Percentiles rank a stretch among this genome's conserved stretches.
These are phyloP conservation scores for barrel medic (Medicago truncatula) DNA, from an alignment of 306 rosid species.

Conservation along the genomic window DNA sequence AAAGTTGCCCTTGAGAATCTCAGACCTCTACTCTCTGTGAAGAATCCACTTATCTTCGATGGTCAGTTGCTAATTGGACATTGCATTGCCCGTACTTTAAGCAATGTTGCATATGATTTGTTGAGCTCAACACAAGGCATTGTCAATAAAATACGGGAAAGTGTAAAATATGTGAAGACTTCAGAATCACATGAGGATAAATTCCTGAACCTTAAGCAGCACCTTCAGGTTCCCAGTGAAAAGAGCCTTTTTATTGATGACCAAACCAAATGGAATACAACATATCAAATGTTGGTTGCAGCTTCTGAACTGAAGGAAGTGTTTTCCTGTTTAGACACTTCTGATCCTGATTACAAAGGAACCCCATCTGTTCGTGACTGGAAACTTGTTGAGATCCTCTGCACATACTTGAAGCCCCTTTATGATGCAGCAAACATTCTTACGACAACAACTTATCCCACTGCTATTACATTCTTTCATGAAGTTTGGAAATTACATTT, in stretches of 20 bases:
- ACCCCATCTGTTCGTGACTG: slow-evolving; percentile 84
- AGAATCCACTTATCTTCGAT: slow-evolving; percentile 78
- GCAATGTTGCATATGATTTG: slow-evolving; percentile 68
- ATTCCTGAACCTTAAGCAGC: slow-evolving; percentile 76
- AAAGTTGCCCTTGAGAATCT: slow-evolving; percentile 69
- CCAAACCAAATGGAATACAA: slow-evolving; percentile 79
- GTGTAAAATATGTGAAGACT: slow-evolving; percentile 86
- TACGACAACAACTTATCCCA: slow-evolving; percentile 60
- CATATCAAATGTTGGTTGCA: slow-evolving; percentile 81
- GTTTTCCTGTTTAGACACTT: slow-evolving; percentile 80
- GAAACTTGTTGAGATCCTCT: slow-evolving; percentile 77
- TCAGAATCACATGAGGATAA: slow-evolving; percentile 84
- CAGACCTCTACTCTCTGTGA: slow-evolving; percentile 73
- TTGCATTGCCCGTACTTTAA: slow-evolving; percentile 81
- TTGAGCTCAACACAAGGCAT: slow-evolving; percentile 55
- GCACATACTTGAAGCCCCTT: slow-evolving; percentile 73
- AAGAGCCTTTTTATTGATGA: slow-evolving; percentile 75
- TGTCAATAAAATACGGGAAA: slow-evolving; percentile 68
- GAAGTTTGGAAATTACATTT: slow-evolving; percentile 91
- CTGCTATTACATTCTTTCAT: slow-evolving; percentile 72
- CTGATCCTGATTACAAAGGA: slow-evolving; percentile 82
- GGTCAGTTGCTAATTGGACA: slow-evolving; percentile 77
- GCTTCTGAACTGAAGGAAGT: slow-evolving; percentile 84
- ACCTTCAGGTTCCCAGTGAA: slow-evolving; percentile 90
- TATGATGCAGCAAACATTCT: slow-evolving; percentile 80